Evolutionary conservation across 129 eudicot genomes (phyloP).

Genomic region (Tanacetum coccineum): DNA sequence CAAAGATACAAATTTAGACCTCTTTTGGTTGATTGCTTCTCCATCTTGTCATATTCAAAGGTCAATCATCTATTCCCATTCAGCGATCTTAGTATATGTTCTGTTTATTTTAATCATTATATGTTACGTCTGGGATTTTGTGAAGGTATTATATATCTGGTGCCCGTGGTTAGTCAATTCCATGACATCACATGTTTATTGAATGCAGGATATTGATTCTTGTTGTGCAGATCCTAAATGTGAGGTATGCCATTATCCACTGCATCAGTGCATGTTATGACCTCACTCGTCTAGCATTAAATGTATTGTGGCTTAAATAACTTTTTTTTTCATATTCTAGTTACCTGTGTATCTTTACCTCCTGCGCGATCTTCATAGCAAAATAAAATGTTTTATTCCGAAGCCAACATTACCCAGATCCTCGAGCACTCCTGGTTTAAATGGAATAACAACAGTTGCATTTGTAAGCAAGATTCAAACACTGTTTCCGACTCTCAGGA

Average conservation of each 20-base stretch:
- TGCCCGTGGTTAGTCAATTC: slow-evolving; percentile 11
- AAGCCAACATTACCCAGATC: slow-evolving; percentile 37
- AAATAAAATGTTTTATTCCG: slow-evolving; percentile 48
- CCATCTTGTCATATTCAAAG: slow-evolving; percentile 55
- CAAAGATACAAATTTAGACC: slow-evolving; percentile 80
- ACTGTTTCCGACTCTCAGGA: slow-evolving; percentile 49
- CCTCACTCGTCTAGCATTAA: slow-evolving; percentile 11
- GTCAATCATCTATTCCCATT: slow-evolving; percentile 28
- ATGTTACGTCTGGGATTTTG: slow-evolving; percentile 4
- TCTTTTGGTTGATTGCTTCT: slow-evolving; percentile 56
- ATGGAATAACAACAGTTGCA: slow-evolving; percentile 35
- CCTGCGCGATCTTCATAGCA: slow-evolving; percentile 68
- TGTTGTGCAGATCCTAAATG: slow-evolving; percentile 79
- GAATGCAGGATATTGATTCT: slow-evolving; percentile 54
- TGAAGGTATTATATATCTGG: neutral
- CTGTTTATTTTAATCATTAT: slow-evolving; percentile 4
- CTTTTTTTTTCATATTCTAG: slow-evolving; percentile 29
- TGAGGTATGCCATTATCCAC: slow-evolving; percentile 43
- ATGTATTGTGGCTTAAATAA: slow-evolving; percentile 8
- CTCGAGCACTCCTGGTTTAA: slow-evolving; percentile 34
- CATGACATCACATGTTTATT: slow-evolving; percentile 18
- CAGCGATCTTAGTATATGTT: slow-evolving; percentile 17
- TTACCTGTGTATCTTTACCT: slow-evolving; percentile 68
- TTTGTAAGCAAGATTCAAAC: slow-evolving; percentile 49
- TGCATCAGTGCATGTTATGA: neutral